phyloP scores from a whole-genome alignment of 2,329 filamentous ascomycete genomes.

The Venturia pyrina region DNA sequence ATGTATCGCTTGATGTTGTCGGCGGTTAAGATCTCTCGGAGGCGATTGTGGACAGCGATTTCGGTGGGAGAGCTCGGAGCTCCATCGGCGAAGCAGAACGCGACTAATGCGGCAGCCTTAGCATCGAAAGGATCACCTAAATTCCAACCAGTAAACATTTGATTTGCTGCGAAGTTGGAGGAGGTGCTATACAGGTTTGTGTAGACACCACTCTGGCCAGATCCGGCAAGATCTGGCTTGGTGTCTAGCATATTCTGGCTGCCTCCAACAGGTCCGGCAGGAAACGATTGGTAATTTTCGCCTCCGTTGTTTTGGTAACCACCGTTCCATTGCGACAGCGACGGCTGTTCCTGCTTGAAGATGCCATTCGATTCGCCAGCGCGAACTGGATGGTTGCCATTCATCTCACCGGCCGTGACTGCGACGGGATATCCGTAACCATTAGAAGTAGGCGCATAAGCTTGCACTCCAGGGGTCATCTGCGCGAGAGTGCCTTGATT shows the following conservation, averaged over 20 bases:
- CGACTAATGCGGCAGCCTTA: slow-evolving; percentile 34
- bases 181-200: slow-evolving; percentile 7
- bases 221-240: slow-evolving; percentile 5
- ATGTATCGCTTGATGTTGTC: slow-evolving; percentile 63
- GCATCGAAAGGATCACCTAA: slow-evolving; percentile 35
- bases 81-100: slow-evolving; percentile 43
- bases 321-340: neutral
- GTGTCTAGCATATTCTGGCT: neutral
- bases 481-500: neutral
- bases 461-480: neutral
- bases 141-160: slow-evolving; percentile 29
- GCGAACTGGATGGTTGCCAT: neutral
- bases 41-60: slow-evolving; percentile 42
- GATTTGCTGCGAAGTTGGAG: slow-evolving; percentile 9
- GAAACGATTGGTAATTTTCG: neutral
- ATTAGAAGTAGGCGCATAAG: slow-evolving; percentile 1
- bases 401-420: slow-evolving; percentile 1
- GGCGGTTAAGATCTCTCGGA: slow-evolving; percentile 49
- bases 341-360: neutral
- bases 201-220: neutral
- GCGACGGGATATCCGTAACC: neutral
- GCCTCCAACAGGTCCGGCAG: neutral
- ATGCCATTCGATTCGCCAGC: slow-evolving; percentile 6
- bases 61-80: slow-evolving; percentile 20
- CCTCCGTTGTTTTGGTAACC: neutral